Conservation (phyloP, 2,329 filamentous ascomycete genomes). For the Diplocarpon mali region DNA sequence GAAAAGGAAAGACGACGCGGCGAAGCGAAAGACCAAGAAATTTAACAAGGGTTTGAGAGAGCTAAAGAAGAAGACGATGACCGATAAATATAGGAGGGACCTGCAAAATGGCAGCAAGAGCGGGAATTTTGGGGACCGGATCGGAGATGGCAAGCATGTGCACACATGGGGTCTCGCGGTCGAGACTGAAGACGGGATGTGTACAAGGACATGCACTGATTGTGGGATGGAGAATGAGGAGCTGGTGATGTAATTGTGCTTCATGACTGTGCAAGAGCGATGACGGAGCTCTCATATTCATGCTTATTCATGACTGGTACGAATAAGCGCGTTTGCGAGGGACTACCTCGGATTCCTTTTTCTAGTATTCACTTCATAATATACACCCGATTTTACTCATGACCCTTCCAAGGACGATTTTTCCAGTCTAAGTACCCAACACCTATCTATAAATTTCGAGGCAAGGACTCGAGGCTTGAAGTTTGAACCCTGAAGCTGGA, state of each 20-base stretch:
- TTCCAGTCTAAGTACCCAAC: no score
- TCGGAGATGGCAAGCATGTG: constrained; percentile 64
- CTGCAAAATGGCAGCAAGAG: constrained; percentile 40
- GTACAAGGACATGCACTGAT: constrained; percentile 65
- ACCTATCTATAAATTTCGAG: no score
- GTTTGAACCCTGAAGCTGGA: no score
- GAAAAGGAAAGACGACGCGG: constrained; percentile 66
- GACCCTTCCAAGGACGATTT: no score
- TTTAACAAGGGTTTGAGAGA: constrained; percentile 84
- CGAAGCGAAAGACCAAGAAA: constrained; percentile 77
- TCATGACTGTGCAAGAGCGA: neutral
- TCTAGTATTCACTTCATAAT: no score
- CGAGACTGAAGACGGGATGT: constrained; percentile 60
- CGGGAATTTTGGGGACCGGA: constrained; percentile 62
- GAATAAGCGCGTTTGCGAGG: no score
- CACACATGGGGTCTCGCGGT: constrained; percentile 76
- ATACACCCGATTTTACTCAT: no score
- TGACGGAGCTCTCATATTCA: neutral
- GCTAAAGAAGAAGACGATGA: constrained; percentile 83
- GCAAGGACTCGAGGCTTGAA: no score
- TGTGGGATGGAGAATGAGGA: constrained; percentile 75
- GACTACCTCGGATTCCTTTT: no score
- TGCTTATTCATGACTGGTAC: no score
- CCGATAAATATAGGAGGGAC: constrained; percentile 75
- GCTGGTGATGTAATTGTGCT: constrained; percentile 30